Evolutionary conservation across 345 rosid species (phyloP), one percentile per base, ranked within the genome.

Genomic region (Eucalyptus rudis): DNA sequence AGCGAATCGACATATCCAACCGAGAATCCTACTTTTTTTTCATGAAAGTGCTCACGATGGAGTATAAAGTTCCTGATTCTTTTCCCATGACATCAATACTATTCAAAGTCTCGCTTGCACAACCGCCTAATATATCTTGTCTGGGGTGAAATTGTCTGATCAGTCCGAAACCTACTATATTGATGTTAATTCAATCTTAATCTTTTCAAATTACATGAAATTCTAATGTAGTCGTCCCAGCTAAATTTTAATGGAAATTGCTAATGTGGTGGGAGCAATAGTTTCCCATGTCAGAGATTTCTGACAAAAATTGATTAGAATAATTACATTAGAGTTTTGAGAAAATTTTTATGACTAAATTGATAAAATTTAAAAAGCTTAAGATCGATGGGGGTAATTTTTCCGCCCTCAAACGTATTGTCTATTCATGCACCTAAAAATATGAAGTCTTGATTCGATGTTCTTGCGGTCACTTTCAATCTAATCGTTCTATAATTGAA

Each of bases 301-400:
- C 0, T 1, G 2, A 0, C 2, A 3, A 33, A 31, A 68, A 68
- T 68, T 68, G 7, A 17, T 9, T 4, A 3, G 11, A 33, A 33
- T 10, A 7, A 36, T 1, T 8, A 36, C 0, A 5, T 71, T 19
- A 5, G 1, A 71, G 11, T 17, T 68, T 33, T 10, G 13, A 6
- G 2, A 2, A 19, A 71, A 17, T 4, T 0, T 27, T 6, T n/a
- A n/a, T 5, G 0, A 4, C 6, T 64, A 15, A 13, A 62, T 62
- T 12, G 8, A 3, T 19, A 5, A 10, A 36, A 36, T 17, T 71
- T 9, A 0, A 9, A 17, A 33, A 17, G 7, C 3, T 62, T 62
- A 6, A 29, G 11, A 31, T 1, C 0, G 43, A 19, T 20, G 0
- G 3, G 3, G 7, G 1, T 19, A 36, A 36, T 5, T 76, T 20